phyloP scores from a whole-genome alignment of 2,329 filamentous ascomycete genomes.

The Cladobotryum mycophilum region DNA sequence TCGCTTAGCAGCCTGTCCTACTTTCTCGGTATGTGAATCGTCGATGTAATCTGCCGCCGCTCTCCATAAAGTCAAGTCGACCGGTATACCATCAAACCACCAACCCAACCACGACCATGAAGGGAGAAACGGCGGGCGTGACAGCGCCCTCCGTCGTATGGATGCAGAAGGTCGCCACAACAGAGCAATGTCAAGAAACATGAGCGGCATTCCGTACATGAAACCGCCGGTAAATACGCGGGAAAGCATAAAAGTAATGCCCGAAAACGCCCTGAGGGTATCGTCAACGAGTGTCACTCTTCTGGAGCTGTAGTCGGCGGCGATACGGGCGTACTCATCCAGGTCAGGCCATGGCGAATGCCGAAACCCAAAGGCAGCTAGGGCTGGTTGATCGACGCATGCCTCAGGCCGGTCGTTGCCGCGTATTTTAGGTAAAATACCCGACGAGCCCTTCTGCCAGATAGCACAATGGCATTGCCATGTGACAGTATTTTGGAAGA shows the following conservation, averaged over 20 bases:
- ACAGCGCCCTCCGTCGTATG: constrained; percentile 32
- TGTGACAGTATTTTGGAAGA: constrained; percentile 37
- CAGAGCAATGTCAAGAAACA: constrained; percentile 39
- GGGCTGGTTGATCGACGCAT: constrained; percentile 27
- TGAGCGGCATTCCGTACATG: constrained; percentile 40
- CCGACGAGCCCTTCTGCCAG: constrained; percentile 31
- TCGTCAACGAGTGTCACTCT: constrained; percentile 35
- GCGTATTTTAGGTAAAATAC: constrained; percentile 25
- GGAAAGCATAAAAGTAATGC: constrained; percentile 37
- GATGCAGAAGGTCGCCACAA: constrained; percentile 40
- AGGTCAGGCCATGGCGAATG: constrained; percentile 40
- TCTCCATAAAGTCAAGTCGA: constrained; percentile 37
- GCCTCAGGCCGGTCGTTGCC: constrained; percentile 22
- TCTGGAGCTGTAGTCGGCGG: constrained; percentile 37
- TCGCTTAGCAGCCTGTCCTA: constrained; percentile 27
- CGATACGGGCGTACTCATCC: constrained; percentile 39
- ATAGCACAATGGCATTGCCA: constrained; percentile 42
- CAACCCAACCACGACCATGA: constrained; percentile 45
- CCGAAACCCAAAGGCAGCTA: constrained; percentile 31
- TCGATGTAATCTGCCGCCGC: constrained; percentile 39
- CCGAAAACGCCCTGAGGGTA: constrained; percentile 36
- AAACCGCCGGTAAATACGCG: constrained; percentile 37
- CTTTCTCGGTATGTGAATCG: constrained; percentile 26
- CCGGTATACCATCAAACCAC: constrained; percentile 39
- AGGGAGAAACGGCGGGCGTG: constrained; percentile 33